Evolutionary conservation across 1,139 yeast genomes (phyloP), one percentile per base, ranked within the genome.

Genomic region (Magnusiomyces tetraspermus): DNA sequence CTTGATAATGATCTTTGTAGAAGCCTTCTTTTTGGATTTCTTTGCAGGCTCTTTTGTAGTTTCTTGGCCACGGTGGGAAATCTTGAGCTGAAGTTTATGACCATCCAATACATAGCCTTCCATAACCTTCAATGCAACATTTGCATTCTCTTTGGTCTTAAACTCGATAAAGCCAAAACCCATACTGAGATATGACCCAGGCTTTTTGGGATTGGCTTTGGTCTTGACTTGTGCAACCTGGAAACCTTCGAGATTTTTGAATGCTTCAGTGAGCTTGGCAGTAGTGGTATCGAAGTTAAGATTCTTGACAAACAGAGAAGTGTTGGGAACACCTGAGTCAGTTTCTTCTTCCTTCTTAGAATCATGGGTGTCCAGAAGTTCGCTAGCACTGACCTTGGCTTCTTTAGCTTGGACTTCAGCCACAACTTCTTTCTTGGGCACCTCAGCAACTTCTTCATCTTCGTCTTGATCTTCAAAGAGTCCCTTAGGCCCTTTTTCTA

Each of bases 81-180:
- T 68, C 71, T 92, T 92, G 72, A 92, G 75, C 69, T 88, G 95
- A 51, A 92, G 75, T 62, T 80, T 85, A 69, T 94, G 98, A 0
- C 96, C 97, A 65, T 88, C 96, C 52, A 92, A 76, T 1, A 81
- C 79, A 57, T 80, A 76, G 1, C 90, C 95, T 66, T 92, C 88
- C 74, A 89, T 72, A 0, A 84, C 76, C 28, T 76, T 67, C 51
- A 88, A 79, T 3, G 96, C 97, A 19, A 78, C 75, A 47, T 78
- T 75, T 0, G 98, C 98, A 62, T 85, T 82, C 49, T 82, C 87
- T 59, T 79, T 79, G 3, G 90, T 78, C 60, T 74, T 80, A 68
- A 89, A 94, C 69, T 92, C 98, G 30, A 80, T 96, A 70, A 92
- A 92, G 0, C 99, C 99, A 65, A 89, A 92, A 36, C 99, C 99